Evolutionary conservation across 148 eudicot species (phyloP), one percentile per base, ranked within the genome.

Genomic region (Arctostaphylos glauca): DNA sequence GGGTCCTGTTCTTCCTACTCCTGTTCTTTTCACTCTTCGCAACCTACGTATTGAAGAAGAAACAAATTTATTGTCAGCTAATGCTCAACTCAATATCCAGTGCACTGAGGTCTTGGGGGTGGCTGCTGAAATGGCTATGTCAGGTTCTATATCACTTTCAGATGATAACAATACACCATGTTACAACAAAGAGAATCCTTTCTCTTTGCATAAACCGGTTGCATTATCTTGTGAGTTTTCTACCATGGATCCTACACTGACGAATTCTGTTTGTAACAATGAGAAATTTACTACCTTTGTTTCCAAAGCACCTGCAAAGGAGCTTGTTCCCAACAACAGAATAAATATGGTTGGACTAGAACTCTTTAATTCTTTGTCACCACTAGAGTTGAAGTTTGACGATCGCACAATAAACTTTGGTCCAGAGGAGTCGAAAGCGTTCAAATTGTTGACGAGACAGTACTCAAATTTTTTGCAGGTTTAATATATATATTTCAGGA

Each of bases 1-100:
- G 55, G 97, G 97, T 76, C 95, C 98, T 2, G 89, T 89, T 79
- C 71, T 90, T 75, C 93, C 98, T 49, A 91, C 92, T 85, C 92
- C 87, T 54, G 88, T 85, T 55, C 74, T 90, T 85, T 87, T 86
- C 50, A 83, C 87, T 77, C 86, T 87, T 67, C 73, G 78, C 77
- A 89, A 88, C 79, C 89, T 92, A 23, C 70, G 59, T 9, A 83
- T 52, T 80, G 86, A 84, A 50, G 87, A 82, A 83, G 84, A 83
- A 67, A 64, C 86, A 31, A 83, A 81, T 59, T 81, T 76, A 21
- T 84, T 84, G 56, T 90, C 94, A 15, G 85, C 90, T 58, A 88
- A 90, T 75, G 47, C 58, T 66, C 86, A 81, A 71, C 56, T 92
- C 77, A 82, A 84, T 60, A 81, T 49, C 58, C 84, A 87, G 54